These are phyloP conservation scores for Gremmenia infestans DNA, from an alignment of 2,329 filamentous ascomycete genomes.

Conservation along the genomic window DNA sequence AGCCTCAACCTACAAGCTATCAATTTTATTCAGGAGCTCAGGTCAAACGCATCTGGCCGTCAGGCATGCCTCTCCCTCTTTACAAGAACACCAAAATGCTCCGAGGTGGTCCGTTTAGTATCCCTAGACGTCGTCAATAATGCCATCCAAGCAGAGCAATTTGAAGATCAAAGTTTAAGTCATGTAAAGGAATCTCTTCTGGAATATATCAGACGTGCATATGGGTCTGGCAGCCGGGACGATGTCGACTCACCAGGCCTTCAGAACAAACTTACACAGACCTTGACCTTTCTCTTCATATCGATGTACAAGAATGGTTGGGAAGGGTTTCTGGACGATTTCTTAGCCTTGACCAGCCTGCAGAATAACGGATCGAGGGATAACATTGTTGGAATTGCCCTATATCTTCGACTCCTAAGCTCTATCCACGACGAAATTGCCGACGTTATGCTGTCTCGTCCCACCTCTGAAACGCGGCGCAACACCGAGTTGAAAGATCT, in stretches of 20 bases:
- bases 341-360: constrained; percentile 67
- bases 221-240: constrained; percentile 52
- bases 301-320: constrained; percentile 80
- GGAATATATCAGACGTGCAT: constrained; percentile 73
- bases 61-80: constrained; percentile 86
- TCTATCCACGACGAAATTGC: constrained; percentile 97
- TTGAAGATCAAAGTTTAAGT: constrained; percentile 66
- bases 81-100: constrained; percentile 66
- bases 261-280: constrained; percentile 97
- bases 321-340: constrained; percentile 87
- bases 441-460: constrained; percentile 78
- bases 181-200: constrained; percentile 78
- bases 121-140: constrained; percentile 91
- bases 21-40: constrained; percentile 73
- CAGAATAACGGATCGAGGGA: constrained; percentile 56
- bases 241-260: constrained; percentile 67
- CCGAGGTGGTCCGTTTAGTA: constrained; percentile 82
- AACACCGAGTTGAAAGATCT: constrained; percentile 90
- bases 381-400: constrained; percentile 70
- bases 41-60: constrained; percentile 80
- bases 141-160: constrained; percentile 73
- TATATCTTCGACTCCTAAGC: constrained; percentile 83
- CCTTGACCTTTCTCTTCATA: constrained; percentile 88
- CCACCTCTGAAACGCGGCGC: constrained; percentile 72
- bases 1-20: constrained; percentile 76